A percentile compares a stretch with the other conserved stretches of the same genome.
Evolutionary conservation across 371 early-diverging fungal genomes (phyloP).

Genomic region (Cokeromyces recurvatus): DNA sequence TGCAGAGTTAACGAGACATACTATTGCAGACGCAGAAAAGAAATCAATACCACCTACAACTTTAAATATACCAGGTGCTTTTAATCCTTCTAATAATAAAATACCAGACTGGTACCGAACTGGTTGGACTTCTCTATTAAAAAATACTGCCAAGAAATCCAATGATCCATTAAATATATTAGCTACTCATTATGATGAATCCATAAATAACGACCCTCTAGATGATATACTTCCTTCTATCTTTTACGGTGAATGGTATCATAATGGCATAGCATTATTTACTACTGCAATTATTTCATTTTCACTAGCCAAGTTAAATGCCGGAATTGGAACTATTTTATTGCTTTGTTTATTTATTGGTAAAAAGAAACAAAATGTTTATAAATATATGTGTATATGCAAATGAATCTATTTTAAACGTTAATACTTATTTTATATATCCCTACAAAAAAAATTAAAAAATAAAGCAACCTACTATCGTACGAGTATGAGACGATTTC

Average conservation of each 20-base stretch:
- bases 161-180: conserved; percentile 12
- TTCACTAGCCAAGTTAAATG: conserved; percentile 42
- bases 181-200: conserved; percentile 16
- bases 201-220: conserved; percentile 15
- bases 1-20: conserved; percentile 20
- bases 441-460: too few relatives aligned
- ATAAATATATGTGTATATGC: too few relatives aligned
- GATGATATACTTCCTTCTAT: conserved; percentile 12
- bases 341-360: conserved; percentile 48
- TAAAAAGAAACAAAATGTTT: conserved; percentile 16
- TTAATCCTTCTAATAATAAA: neutral
- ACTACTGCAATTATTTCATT: conserved; percentile 31
- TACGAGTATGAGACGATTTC: conserved; percentile 60
- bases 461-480: conserved; percentile 63
- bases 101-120: conserved; percentile 39
- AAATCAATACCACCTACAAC: conserved; percentile 23
- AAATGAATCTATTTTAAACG: too few relatives aligned
- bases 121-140: conserved; percentile 29
- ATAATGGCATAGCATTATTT: conserved; percentile 27
- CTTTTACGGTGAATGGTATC: conserved; percentile 31
- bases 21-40: conserved; percentile 27
- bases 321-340: conserved; percentile 47
- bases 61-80: conserved; percentile 17
- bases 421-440: neutral
- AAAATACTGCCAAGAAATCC: neutral